phyloP scores from a whole-genome alignment of 2,329 filamentous ascomycete genomes.

The Xylariomycetidae sp. region DNA sequence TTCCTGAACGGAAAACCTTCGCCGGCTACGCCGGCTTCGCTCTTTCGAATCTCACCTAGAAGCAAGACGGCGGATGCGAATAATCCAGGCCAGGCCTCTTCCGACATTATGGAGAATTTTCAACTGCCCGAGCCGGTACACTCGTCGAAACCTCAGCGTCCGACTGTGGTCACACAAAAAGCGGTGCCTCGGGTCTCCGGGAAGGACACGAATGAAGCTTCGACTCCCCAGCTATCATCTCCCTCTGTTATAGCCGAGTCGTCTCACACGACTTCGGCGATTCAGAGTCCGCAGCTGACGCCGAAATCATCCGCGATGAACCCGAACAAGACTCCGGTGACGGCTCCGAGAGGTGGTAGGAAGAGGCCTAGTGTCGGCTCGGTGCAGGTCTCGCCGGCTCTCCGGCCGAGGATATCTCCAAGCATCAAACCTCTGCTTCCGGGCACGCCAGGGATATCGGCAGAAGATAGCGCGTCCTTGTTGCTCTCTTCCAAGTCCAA shows the following conservation, averaged over 20 bases:
- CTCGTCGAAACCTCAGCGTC: constrained; percentile 40
- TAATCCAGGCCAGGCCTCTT: constrained; percentile 36
- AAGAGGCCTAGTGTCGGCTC: constrained; percentile 70
- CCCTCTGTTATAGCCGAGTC: constrained; percentile 41
- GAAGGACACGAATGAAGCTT: constrained; percentile 42
- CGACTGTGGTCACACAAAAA: constrained; percentile 47
- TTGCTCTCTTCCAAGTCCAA: constrained; percentile 93
- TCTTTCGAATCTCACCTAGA: constrained; percentile 70
- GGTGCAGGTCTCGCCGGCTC: constrained; percentile 76
- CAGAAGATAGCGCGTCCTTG: constrained; percentile 60
- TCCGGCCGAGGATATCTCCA: constrained; percentile 86
- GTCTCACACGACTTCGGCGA: constrained; percentile 45
- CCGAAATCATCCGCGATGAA: constrained; percentile 42
- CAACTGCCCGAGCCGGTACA: constrained; percentile 69
- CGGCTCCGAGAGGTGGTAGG: constrained; percentile 55
- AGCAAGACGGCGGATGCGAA: constrained; percentile 41
- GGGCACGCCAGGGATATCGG: constrained; percentile 45
- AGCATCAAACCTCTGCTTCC: constrained; percentile 90
- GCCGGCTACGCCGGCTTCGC: constrained; percentile 79
- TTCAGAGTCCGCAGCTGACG: constrained; percentile 61
- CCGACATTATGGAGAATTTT: constrained; percentile 53
- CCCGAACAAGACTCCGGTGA: constrained; percentile 49
- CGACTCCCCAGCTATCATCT: constrained; percentile 46
- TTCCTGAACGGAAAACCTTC: constrained; percentile 41
- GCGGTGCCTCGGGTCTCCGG: constrained; percentile 38